Evolutionary conservation across 352 stramenopile species (phyloP).

Genomic region (Globisporangium polare): DNA sequence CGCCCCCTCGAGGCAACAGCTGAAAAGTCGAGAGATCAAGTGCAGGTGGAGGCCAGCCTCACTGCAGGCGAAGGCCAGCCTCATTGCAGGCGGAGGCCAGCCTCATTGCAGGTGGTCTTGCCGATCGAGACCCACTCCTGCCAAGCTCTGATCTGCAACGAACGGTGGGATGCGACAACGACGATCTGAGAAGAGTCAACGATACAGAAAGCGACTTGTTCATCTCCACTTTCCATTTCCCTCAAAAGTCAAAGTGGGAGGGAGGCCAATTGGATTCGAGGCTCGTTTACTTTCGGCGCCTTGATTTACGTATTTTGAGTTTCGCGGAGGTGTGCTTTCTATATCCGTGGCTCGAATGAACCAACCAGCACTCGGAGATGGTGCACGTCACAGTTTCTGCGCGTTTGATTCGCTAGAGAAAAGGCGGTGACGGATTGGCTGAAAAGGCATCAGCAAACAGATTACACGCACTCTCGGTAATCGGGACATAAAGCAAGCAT

Average conservation of each 20-base stretch:
- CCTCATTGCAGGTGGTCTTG: too few relatives aligned
- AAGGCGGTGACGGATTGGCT: background rate
- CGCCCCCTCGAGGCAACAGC: too few relatives aligned
- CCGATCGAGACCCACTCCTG: too few relatives aligned
- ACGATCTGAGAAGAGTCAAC: slow-evolving; percentile 2
- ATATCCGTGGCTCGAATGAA: too few relatives aligned
- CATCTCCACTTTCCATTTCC: background rate
- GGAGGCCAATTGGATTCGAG: too few relatives aligned
- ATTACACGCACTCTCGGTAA: background rate
- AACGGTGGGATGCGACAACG: background rate
- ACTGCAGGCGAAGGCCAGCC: too few relatives aligned
- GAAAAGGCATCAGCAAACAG: background rate
- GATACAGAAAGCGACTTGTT: background rate
- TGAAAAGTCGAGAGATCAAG: too few relatives aligned
- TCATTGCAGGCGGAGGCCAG: too few relatives aligned
- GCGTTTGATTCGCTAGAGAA: background rate
- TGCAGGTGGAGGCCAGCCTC: too few relatives aligned
- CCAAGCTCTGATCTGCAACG: background rate
- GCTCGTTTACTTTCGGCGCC: background rate
- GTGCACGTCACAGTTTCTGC: background rate
- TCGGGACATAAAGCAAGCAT: background rate
- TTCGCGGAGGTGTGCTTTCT: too few relatives aligned
- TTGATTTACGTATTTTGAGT: background rate
- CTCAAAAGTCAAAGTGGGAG: too few relatives aligned
- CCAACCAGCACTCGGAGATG: too few relatives aligned